Evolutionary conservation across 768 basidiomycete species (phyloP), one percentile per base, ranked within the genome.

Genomic region (Collybia sordida): DNA sequence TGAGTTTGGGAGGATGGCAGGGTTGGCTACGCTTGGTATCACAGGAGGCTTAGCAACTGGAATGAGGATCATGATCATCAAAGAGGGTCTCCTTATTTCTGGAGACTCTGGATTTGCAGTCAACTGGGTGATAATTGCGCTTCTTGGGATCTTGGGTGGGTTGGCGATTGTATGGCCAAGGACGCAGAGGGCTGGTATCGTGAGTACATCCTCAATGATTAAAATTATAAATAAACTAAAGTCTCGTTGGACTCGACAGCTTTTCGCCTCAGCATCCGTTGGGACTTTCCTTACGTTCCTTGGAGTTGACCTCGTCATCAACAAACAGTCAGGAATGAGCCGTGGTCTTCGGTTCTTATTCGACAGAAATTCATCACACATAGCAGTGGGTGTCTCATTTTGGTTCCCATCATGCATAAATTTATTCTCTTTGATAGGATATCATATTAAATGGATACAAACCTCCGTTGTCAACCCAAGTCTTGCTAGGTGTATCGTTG

Each of bases 311-410:
- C 69, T 87, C 3, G 61, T 75, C 41, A 46, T 85, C 43, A 73
- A 85, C 52, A 69, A 74, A 55, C 85, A 88, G 58, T 64, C 67
- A 4, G 86, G 86, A 4, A 75, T 86, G 73, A 83, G 84, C 56
- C 67, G 77, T 18, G 86, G 85, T 2, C 70, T 88, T 24, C 75
- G 86, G 18, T 79, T 74, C 56, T 71, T 88, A 12, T 75, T 86
- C 51, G 86, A 88, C 59, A 71, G 79, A 38, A 88, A 88, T 55
- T 58, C 69, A 8, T 73, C 77, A 22, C 86, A 88, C 65, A 62
- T 70, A 45, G 67, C 73, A 50, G 83, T 86, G 52, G 50, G 80
- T 67, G 18, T 44, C 17, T 31, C 31, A 31, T 14, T 42, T 17
- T 19, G 6, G 48, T 36, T 18, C 43, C 45, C n/a, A 22, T 42